phyloP scores from a whole-genome alignment of 2,329 filamentous ascomycete genomes.

The Aspergillaceae sp. region DNA sequence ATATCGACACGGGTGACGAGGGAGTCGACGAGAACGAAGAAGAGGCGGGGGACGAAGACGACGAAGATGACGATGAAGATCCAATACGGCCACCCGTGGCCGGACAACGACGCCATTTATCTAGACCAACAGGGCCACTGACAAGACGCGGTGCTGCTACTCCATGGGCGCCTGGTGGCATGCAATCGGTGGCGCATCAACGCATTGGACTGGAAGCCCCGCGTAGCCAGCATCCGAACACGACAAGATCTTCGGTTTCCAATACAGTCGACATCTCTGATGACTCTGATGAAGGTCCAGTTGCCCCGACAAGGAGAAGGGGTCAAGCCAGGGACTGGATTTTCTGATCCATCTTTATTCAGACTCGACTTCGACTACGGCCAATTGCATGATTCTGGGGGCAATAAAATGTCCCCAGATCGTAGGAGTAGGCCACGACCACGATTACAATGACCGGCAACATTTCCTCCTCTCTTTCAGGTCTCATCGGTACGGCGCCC shows the following conservation, averaged over 20 bases:
- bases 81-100: slow-evolving; percentile 11
- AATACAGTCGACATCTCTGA: slow-evolving; percentile 15
- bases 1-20: slow-evolving; percentile 7
- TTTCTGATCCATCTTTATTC: background rate
- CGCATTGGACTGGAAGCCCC: background rate
- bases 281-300: slow-evolving; percentile 22
- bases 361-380: no score
- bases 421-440: no score
- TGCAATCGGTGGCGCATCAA: no score
- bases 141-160: background rate
- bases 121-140: background rate
- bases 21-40: slow-evolving; percentile 5
- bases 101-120: slow-evolving; percentile 7
- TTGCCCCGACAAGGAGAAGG: slow-evolving; percentile 14
- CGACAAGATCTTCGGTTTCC: slow-evolving; percentile 11
- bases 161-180: background rate
- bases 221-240: background rate
- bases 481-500: no score
- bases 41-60: slow-evolving; percentile 7
- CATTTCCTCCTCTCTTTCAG: background rate
- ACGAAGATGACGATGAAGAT: slow-evolving; percentile 13
- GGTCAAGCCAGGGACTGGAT: background rate
- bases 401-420: no score
- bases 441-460: background rate
- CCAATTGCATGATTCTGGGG: no score